These are phyloP conservation scores for Amanita phalloides DNA, from an alignment of 768 basidiomycete genomes.

Conservation along the genomic window DNA sequence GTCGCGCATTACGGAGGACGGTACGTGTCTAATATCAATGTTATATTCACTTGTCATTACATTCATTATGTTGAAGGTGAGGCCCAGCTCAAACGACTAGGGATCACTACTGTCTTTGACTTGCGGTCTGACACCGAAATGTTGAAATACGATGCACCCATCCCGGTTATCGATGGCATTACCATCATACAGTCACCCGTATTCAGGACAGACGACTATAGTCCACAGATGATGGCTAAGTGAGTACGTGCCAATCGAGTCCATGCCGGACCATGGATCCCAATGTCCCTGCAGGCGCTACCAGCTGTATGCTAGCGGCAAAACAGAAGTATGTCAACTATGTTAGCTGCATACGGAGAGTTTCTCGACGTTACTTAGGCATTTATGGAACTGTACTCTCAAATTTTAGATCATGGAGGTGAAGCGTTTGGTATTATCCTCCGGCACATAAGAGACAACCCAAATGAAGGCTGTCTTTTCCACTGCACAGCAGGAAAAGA, in stretches of 20 bases:
- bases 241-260: conserved; percentile 37
- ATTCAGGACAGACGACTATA: conserved; percentile 67
- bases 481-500: conserved; percentile 87
- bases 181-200: conserved; percentile 54
- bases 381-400: conserved; percentile 72
- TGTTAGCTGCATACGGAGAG: not conserved
- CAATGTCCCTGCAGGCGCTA: conserved; percentile 37
- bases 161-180: conserved; percentile 55
- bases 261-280: conserved; percentile 13
- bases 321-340: conserved; percentile 47
- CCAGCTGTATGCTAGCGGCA: conserved; percentile 69
- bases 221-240: conserved; percentile 78
- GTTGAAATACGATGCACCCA: conserved; percentile 55
- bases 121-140: conserved; percentile 76
- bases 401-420: conserved; percentile 70
- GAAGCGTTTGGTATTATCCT: conserved; percentile 60
- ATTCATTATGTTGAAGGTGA: conserved; percentile 33
- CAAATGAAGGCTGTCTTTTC: conserved; percentile 54
- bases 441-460: conserved; percentile 61
- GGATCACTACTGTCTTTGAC: conserved; percentile 63
- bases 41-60: not conserved
- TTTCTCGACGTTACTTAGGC: conserved; percentile 30
- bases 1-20: conserved; percentile 58
- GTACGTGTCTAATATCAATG: conserved; percentile 20
- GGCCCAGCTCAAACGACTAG: conserved; percentile 43